Conservation (phyloP, 2,329 filamentous ascomycete species). For the Pseudogymnoascus sp. region DNA sequence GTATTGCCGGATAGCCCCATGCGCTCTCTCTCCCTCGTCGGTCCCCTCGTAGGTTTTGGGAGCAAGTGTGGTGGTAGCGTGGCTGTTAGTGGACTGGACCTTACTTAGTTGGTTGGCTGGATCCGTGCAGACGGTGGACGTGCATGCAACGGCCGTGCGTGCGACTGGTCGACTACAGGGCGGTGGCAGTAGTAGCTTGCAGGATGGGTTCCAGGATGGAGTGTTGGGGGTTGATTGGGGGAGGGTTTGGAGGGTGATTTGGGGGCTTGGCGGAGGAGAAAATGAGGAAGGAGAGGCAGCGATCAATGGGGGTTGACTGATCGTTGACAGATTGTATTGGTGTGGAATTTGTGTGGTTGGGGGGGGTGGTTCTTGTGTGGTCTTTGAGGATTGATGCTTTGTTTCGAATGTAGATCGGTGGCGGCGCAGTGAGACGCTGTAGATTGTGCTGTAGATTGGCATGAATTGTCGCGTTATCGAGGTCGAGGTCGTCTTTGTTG, state of each 20-base stretch:
- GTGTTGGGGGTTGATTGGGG: not conserved
- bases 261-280: not conserved
- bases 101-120: constrained; percentile 4
- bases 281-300: not conserved
- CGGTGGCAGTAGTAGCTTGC: not conserved
- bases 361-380: not conserved
- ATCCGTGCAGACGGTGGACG: not conserved
- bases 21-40: not conserved
- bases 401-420: not conserved
- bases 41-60: not conserved
- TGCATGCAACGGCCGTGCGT: constrained; percentile 3
- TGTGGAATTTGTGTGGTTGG: not conserved
- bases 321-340: not conserved
- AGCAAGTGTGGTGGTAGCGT: constrained; percentile 1
- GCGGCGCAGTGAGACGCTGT: not conserved
- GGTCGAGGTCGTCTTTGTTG: not conserved
- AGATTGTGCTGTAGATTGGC: not conserved
- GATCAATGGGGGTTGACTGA: not conserved
- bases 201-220: not conserved
- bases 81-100: not conserved
- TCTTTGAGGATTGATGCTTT: not conserved
- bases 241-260: not conserved
- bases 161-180: constrained; percentile 1
- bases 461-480: not conserved
- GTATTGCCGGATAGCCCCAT: constrained; percentile 1